These are phyloP conservation scores for Scedosporium minutisporum DNA, from an alignment of 2,329 filamentous ascomycete species.

Conservation along the genomic window DNA sequence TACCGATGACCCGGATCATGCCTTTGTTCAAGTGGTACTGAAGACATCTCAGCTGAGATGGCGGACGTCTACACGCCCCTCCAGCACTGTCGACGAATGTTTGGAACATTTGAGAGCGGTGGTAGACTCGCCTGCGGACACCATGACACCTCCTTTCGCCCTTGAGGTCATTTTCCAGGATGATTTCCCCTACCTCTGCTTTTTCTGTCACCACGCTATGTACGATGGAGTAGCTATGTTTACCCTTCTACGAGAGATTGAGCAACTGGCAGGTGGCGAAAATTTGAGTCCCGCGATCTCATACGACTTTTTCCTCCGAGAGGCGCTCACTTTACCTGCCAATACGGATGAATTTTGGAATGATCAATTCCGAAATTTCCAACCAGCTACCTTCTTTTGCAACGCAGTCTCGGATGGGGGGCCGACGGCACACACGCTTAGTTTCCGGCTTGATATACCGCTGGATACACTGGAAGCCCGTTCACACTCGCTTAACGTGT, in stretches of 20 bases:
- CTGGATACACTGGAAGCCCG: slow-evolving; percentile 36
- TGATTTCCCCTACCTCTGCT: slow-evolving; percentile 30
- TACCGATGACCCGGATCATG: slow-evolving; percentile 48
- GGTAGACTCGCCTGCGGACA: slow-evolving; percentile 32
- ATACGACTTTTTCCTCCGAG: slow-evolving; percentile 55
- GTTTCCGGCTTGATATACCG: slow-evolving; percentile 21
- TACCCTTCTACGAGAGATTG: slow-evolving; percentile 60
- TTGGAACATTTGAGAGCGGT: slow-evolving; percentile 29
- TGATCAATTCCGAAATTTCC: slow-evolving; percentile 41
- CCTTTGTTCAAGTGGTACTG: slow-evolving; percentile 66
- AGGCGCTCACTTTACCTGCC: slow-evolving; percentile 39
- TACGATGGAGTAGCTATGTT: slow-evolving; percentile 77
- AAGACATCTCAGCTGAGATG: slow-evolving; percentile 15
- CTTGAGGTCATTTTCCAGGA: slow-evolving; percentile 29
- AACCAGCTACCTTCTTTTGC: slow-evolving; percentile 16
- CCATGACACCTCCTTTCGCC: slow-evolving; percentile 33
- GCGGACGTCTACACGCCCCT: not conserved
- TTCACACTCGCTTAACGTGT: slow-evolving; percentile 44
- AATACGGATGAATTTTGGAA: slow-evolving; percentile 58
- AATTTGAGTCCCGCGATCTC: slow-evolving; percentile 38
- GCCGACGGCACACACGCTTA: slow-evolving; percentile 12
- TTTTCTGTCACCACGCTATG: slow-evolving; percentile 65
- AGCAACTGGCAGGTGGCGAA: slow-evolving; percentile 41
- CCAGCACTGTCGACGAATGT: slow-evolving; percentile 23
- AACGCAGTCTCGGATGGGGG: slow-evolving; percentile 17